Conservation (phyloP, 257 asterid species). For the Plectranthus barbatus region DNA sequence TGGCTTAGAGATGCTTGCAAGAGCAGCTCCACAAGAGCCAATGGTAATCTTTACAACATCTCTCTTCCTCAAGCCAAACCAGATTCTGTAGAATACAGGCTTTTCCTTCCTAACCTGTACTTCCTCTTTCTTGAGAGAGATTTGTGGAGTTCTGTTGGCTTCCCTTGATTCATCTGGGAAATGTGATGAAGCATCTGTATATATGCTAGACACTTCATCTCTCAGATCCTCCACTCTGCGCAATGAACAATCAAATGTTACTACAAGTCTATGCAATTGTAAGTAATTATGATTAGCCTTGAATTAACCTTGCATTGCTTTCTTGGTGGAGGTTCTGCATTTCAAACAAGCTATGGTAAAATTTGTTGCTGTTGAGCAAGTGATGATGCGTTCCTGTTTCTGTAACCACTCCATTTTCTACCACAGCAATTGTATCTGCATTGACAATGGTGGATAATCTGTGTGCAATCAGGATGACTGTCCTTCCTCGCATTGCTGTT, state of each 20-base stretch:
- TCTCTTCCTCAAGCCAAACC: slow-evolving; percentile 48
- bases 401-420: slow-evolving; percentile 54
- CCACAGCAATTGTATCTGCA: slow-evolving; percentile 60
- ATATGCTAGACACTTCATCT: slow-evolving; percentile 21
- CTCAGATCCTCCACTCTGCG: slow-evolving; percentile 33
- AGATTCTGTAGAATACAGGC: slow-evolving; percentile 57
- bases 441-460: slow-evolving; percentile 70
- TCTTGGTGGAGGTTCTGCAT: slow-evolving; percentile 59
- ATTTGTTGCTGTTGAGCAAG: slow-evolving; percentile 32
- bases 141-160: slow-evolving; percentile 21
- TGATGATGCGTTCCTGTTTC: slow-evolving; percentile 54
- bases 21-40: slow-evolving; percentile 66
- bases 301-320: slow-evolving; percentile 34
- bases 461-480: slow-evolving; percentile 79
- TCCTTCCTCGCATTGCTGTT: slow-evolving; percentile 66
- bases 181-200: slow-evolving; percentile 31
- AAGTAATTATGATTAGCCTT: not conserved
- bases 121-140: slow-evolving; percentile 25
- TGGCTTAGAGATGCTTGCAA: slow-evolving; percentile 76
- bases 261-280: not conserved
- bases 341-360: slow-evolving; percentile 51
- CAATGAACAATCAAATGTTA: slow-evolving; percentile 2
- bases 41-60: slow-evolving; percentile 41
- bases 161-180: slow-evolving; percentile 27
- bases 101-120: slow-evolving; percentile 19